Percentiles rank a stretch among this genome's conserved stretches.
These are phyloP conservation scores for Plasmodium adleri DNA, from an alignment of 169 alveolate genomes.

Conservation along the genomic window DNA sequence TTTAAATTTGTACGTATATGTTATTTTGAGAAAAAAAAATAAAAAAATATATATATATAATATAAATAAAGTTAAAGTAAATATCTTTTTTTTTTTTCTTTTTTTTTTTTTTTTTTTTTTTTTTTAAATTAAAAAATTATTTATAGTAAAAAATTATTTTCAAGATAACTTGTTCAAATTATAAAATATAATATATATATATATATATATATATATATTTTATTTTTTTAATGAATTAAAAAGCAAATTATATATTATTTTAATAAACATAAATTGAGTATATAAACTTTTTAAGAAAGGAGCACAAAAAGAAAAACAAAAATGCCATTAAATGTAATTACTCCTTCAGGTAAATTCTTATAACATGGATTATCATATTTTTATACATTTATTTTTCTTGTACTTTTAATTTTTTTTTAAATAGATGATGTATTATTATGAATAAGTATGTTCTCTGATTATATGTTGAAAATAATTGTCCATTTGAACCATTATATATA, in stretches of 20 bases:
- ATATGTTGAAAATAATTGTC: not conserved
- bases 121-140: no score
- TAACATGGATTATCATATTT: not conserved
- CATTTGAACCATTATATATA: not conserved
- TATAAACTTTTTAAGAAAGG: no score
- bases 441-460: not conserved
- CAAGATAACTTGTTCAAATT: no score
- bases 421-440: not conserved
- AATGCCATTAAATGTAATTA: constrained; percentile 63
- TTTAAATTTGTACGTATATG: no score
- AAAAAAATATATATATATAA: not conserved
- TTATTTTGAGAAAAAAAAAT: not conserved
- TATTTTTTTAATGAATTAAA: no score
- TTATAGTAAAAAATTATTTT: no score
- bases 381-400: not conserved
- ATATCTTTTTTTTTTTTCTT: not conserved
- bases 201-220: no score
- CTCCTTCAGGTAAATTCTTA: constrained; percentile 34
- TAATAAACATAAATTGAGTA: no score
- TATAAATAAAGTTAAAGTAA: not conserved
- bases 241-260: no score
- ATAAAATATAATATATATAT: no score
- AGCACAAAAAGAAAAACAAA: not conserved
- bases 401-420: not conserved
- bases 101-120: not conserved